Evolutionary conservation across 768 basidiomycete species (phyloP).

Genomic region (Sarcodon sp.): DNA sequence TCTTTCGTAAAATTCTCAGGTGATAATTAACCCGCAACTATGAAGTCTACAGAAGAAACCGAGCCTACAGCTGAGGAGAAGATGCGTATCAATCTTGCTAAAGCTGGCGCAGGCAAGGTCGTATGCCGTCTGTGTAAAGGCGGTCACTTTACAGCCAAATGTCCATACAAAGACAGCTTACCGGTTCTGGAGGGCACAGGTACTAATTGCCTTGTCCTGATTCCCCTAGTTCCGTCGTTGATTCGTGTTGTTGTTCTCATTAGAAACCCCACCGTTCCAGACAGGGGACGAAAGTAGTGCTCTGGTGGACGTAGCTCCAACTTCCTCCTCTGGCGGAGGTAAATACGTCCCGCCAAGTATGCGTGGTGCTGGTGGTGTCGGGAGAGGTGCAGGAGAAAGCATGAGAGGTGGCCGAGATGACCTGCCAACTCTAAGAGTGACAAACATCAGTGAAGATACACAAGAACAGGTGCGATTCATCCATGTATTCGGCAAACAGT

Average conservation of each 20-base stretch:
- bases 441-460: slow-evolving; percentile 93
- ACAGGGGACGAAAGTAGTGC: slow-evolving; percentile 22
- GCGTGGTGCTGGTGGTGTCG: slow-evolving; percentile 43
- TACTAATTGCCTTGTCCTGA: slow-evolving; percentile 7
- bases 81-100: slow-evolving; percentile 52
- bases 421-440: slow-evolving; percentile 91
- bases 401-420: slow-evolving; percentile 78
- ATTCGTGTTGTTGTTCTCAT: slow-evolving; percentile 1
- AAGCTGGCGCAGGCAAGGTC: slow-evolving; percentile 79
- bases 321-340: slow-evolving; percentile 32
- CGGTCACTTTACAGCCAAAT: slow-evolving; percentile 95
- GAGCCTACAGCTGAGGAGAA: slow-evolving; percentile 55
- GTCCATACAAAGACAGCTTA: slow-evolving; percentile 94
- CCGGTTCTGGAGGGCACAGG: slow-evolving; percentile 47
- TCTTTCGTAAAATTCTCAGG: neutral
- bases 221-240: neutral
- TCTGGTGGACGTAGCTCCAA: slow-evolving; percentile 18
- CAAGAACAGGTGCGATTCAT: slow-evolving; percentile 34
- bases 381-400: slow-evolving; percentile 60
- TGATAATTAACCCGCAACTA: neutral
- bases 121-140: slow-evolving; percentile 91
- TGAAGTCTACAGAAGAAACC: slow-evolving; percentile 36
- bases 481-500: too few species aligned
- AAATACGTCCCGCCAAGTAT: slow-evolving; percentile 95
- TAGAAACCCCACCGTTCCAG: slow-evolving; percentile 25